Base-by-base conservation (phyloP, 164 flowering plant species). In the Umbilicus rupestris region DNA sequence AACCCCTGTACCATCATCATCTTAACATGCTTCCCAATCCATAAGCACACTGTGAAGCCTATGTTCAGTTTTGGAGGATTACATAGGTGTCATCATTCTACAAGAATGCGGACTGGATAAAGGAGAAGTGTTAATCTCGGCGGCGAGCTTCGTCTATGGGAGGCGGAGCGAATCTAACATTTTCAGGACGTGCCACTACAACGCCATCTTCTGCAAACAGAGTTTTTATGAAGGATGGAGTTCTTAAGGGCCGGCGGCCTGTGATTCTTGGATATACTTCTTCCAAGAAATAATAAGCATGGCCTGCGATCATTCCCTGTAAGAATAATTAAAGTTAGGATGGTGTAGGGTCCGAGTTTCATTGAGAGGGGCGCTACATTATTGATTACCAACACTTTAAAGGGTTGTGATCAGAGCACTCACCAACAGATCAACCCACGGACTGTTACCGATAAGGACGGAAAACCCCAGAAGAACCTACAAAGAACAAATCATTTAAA, bases 301-400 rank as follows among this genome's bases (percentile, higher is more conserved):
- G 99, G 44, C 99, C 99, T 5, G 99, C 99, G 49, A 90, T 82
- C 97, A 95, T 89, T 69, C 99, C 99, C 99, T 95, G 87, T n/a
- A 28, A 74, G 6, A 39, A 31, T 20, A n/a, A 17, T 47, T 5
- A 44, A 7, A n/a, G 37, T 35, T 35, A 35, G 37, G 37, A 35
- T 35, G 6, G 7, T 35, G 37, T 5, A 3, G 37, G 20, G 37
- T n/a, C 22, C n/a, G n/a, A n/a, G n/a, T n/a, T n/a, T n/a, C n/a
- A n/a, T n/a, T n/a, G n/a, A n/a, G n/a, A n/a, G n/a, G n/a, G n/a
- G n/a, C n/a, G n/a, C n/a, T n/a, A n/a, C n/a, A n/a, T n/a, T n/a
- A n/a, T n/a, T n/a, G n/a, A n/a, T n/a, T n/a, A n/a, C n/a, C n/a
- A n/a, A n/a, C n/a, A n/a, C n/a, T 29, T 30, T 45, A 15, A 45